Evolutionary conservation across 352 stramenopile genomes (phyloP), one percentile per base, ranked within the genome.

Genomic region (Pythium myriotylum): DNA sequence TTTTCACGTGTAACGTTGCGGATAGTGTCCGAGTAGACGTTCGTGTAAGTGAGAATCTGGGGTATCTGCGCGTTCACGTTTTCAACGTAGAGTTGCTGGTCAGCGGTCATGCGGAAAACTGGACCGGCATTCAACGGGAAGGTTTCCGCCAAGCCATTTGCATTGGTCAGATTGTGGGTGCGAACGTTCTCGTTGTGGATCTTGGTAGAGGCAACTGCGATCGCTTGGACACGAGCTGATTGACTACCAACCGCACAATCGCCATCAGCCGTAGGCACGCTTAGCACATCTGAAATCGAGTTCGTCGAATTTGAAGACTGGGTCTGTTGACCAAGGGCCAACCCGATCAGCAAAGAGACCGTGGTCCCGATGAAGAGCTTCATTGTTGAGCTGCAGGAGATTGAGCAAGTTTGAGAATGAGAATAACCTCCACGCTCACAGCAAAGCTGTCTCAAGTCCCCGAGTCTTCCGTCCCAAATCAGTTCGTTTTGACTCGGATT

Each of bases 101-200:
- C 22, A 12, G 29, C 13, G 3, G 17, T 58, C 17, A 9, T n/a
- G 3, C 48, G 48, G 27, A 16, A 26, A 7, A 42, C 20, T 10
- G 48, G 48, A 14, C 48, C 48, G 7, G 17, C 40, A 32, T 55
- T 43, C 16, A 55, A 23, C n/a, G 48, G 48, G 7, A 42, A 41
- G 16, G 20, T 29, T 23, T 55, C 27, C 9, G 22, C 9, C 23
- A 23, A 33, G 45, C 45, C 45, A 23, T 52, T n/a, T 13, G 45
- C n/a, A n/a, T 23, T 26, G 10, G 12, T 43, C 26, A 55, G n/a
- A 19, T 1, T 6, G n/a, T 43, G 23, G 26, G 8, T 14, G 12
- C 48, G 48, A 42, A n/a, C 26, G 26, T 35, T 35, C 29, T 55
- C 48, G 16, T 55, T 55, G n/a, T 55, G 48, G 29, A 55, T 55